Evolutionary conservation across 441 rosid genomes (phyloP).

Genomic region (Jatropha podagrica): DNA sequence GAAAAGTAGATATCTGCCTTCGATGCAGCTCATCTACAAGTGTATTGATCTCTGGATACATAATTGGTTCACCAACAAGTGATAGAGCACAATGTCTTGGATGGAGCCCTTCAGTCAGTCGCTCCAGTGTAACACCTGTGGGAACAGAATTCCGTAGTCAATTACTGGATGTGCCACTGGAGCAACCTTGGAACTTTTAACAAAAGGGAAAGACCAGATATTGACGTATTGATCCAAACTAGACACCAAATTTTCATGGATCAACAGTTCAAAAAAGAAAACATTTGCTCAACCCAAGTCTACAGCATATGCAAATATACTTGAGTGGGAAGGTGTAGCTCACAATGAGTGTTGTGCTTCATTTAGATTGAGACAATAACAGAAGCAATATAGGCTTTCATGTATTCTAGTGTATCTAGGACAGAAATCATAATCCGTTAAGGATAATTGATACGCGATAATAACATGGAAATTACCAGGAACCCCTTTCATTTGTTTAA

Average conservation of each 20-base stretch:
- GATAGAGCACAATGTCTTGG: constrained; percentile 96
- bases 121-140: constrained; percentile 78
- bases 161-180: constrained; percentile 2
- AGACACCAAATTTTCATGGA: background rate
- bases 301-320: background rate
- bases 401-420: background rate
- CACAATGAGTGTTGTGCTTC: background rate
- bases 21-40: constrained; percentile 88
- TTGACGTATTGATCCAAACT: background rate
- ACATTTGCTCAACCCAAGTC: background rate
- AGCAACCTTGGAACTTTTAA: background rate
- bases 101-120: constrained; percentile 74
- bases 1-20: constrained; percentile 82
- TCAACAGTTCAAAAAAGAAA: background rate
- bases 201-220: background rate
- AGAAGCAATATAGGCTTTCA: background rate
- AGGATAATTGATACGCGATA: background rate
- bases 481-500: constrained; percentile 97
- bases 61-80: constrained; percentile 96
- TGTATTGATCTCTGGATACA: constrained; percentile 88
- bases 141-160: constrained; percentile 20
- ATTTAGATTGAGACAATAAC: background rate
- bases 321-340: background rate
- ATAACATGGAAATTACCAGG: constrained; percentile 60
- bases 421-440: background rate